Percentiles rank a stretch among this genome's conserved stretches.
Conservation (phyloP, 352 stramenopile genomes). For the Pythium biforme region DNA sequence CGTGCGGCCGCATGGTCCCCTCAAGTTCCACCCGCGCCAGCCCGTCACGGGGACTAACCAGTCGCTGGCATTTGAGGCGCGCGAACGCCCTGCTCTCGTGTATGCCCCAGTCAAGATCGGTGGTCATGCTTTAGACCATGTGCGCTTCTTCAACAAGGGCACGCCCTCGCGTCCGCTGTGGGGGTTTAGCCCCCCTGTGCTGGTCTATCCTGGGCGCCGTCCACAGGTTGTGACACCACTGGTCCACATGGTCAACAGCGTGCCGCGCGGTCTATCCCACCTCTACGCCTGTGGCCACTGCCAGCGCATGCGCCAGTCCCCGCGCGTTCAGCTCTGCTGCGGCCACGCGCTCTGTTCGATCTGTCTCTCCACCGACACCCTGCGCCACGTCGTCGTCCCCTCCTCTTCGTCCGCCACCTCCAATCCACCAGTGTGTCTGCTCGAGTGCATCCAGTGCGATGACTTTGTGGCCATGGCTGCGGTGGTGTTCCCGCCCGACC, state of each 20-base stretch:
- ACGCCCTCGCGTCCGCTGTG: slow-evolving; percentile 59
- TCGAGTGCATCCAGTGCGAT: slow-evolving; percentile 52
- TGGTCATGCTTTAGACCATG: slow-evolving; percentile 73
- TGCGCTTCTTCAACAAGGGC: slow-evolving; percentile 62
- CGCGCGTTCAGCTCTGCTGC: slow-evolving; percentile 65
- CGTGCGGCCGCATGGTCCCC: slow-evolving; percentile 9
- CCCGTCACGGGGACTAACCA: slow-evolving; percentile 19
- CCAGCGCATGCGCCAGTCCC: slow-evolving; percentile 45
- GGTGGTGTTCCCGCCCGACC: slow-evolving; percentile 52
- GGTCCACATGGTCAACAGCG: background rate
- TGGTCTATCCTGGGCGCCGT: slow-evolving; percentile 1
- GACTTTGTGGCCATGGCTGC: slow-evolving; percentile 55
- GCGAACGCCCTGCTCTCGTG: slow-evolving; percentile 40
- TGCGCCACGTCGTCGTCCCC: slow-evolving; percentile 39
- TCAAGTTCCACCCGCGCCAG: slow-evolving; percentile 9
- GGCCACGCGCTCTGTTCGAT: slow-evolving; percentile 56
- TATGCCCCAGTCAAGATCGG: slow-evolving; percentile 76
- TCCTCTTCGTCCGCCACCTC: background rate
- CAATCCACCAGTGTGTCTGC: slow-evolving; percentile 36
- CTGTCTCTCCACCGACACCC: slow-evolving; percentile 47
- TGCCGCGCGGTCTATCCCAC: slow-evolving; percentile 27
- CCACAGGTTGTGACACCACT: background rate
- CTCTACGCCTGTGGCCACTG: slow-evolving; percentile 69
- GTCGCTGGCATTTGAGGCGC: slow-evolving; percentile 40
- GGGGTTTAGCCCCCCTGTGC: slow-evolving; percentile 25